These are phyloP conservation scores for Neurospora sp. DNA, from an alignment of 495 filamentous ascomycete genomes.

Conservation along the genomic window DNA sequence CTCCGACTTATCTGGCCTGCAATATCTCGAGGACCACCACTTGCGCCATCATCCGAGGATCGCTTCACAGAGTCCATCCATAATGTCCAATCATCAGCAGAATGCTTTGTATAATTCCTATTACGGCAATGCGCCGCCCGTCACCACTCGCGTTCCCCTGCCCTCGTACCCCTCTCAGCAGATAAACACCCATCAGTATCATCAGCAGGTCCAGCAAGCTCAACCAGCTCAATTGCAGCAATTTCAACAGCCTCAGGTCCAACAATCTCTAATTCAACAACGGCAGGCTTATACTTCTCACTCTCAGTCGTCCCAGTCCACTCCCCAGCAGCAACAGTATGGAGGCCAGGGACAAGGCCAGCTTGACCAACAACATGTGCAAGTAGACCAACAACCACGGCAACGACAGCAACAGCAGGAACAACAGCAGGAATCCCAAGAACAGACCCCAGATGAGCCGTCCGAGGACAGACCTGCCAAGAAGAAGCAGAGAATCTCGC, in stretches of 20 bases:
- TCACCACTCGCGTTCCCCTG: neutral
- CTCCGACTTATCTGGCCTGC: neutral
- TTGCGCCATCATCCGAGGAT: neutral
- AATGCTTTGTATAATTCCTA: neutral
- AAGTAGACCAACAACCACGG: neutral
- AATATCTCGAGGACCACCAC: neutral
- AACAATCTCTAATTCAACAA: neutral
- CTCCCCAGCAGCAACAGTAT: neutral
- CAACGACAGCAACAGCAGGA: neutral
- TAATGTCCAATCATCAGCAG: neutral
- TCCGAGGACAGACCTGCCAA: neutral
- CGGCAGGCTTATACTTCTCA: neutral
- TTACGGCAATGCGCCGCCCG: neutral
- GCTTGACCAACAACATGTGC: neutral
- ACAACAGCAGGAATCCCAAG: neutral
- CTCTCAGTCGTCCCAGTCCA: neutral
- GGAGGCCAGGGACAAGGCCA: neutral
- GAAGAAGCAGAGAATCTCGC: slow-evolving; percentile 5
- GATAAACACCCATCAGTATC: neutral
- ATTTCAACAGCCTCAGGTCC: neutral
- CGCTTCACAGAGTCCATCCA: neutral
- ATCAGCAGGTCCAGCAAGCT: neutral
- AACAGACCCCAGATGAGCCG: neutral
- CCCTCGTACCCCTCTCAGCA: neutral
- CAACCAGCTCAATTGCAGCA: neutral